A percentile compares a stretch with the other conserved stretches of the same genome.
Evolutionary conservation across 768 basidiomycete genomes (phyloP).

Genomic region (Amanita exitialis): DNA sequence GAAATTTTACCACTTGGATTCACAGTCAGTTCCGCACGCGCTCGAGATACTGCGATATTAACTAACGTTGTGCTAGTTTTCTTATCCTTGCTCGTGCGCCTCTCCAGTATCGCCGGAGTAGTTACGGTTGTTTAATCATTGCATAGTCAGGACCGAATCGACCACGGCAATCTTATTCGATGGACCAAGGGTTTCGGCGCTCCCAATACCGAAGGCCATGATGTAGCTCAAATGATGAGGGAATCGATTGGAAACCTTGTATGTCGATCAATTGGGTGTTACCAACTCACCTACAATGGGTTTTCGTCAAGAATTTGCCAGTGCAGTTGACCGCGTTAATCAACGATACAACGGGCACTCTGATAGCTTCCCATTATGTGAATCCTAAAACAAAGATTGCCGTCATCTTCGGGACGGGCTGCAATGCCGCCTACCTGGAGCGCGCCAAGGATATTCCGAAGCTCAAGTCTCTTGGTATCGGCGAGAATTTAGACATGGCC

Average conservation of each 20-base stretch:
- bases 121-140: not conserved
- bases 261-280: conserved; percentile 17
- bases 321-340: conserved; percentile 80
- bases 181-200: conserved; percentile 99
- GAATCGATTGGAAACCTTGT: conserved; percentile 71
- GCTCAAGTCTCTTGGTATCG: conserved; percentile 65
- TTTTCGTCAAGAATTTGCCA: conserved; percentile 56
- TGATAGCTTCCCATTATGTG: conserved; percentile 96
- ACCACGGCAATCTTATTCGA: conserved; percentile 88
- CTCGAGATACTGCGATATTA: conserved; percentile 1
- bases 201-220: conserved; percentile 80
- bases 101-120: not conserved
- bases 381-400: conserved; percentile 87
- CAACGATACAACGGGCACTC: conserved; percentile 96
- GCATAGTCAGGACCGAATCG: conserved; percentile 80
- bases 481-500: conserved; percentile 62
- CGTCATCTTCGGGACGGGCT: conserved; percentile 96
- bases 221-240: conserved; percentile 92
- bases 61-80: conserved; percentile 47
- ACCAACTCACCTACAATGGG: not conserved
- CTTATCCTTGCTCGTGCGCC: conserved; percentile 86
- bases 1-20: conserved; percentile 79
- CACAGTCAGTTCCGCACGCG: conserved; percentile 53
- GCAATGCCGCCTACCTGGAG: conserved; percentile 98
- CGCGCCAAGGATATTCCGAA: conserved; percentile 79